Base-by-base conservation (phyloP, 2,329 filamentous ascomycete species). In the Chaetoscypha palmicola region DNA sequence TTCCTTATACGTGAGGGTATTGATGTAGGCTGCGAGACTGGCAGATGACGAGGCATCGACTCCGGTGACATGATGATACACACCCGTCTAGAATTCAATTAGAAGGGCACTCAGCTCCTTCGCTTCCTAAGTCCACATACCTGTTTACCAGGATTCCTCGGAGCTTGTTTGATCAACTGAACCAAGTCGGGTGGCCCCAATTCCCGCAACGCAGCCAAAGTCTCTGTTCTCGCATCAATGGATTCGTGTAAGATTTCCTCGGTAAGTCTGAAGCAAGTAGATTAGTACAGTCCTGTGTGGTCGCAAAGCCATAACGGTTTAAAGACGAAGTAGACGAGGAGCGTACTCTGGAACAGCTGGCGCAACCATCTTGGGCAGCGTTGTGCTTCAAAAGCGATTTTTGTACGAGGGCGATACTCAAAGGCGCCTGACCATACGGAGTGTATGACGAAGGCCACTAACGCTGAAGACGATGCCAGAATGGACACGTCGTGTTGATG, bases 41-140 rank as follows among this genome's bases (percentile, higher is more conserved):
- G 92, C 92, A 8, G 92, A 97, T 5, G 92, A 97, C 2, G 92
- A 98, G 38, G 92, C 92, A 68, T 98, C 92, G 61, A 96, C 83
- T 49, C 92, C 92, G 30, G 89, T 95, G 57, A 96, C 90, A 80
- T 98, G 92, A 66, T 98, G 92, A 64, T 98, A 98, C 44, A 96
- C 83, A 47, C 92, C 92, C 49, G 81, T 82, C 86, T 96, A 55
- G 11, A 28, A 9, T 10, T 11, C 16, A 28, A 43, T 57, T 35
- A 59, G 49, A 21, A 46, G 2, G n/a, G 20, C 5, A 8, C 9
- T 4, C 11, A 9, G n/a, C 5, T 38, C 30, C 9, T 2, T 34
- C 21, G 17, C 19, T 20, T 8, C 21, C 19, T 3, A 17, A 3
- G 10, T 33, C n/a, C 26, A 42, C 55, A 26, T 62, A 76, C 74